Evolutionary conservation across 306 rosid species (phyloP).

Genomic region (Begonia loranthoides): DNA sequence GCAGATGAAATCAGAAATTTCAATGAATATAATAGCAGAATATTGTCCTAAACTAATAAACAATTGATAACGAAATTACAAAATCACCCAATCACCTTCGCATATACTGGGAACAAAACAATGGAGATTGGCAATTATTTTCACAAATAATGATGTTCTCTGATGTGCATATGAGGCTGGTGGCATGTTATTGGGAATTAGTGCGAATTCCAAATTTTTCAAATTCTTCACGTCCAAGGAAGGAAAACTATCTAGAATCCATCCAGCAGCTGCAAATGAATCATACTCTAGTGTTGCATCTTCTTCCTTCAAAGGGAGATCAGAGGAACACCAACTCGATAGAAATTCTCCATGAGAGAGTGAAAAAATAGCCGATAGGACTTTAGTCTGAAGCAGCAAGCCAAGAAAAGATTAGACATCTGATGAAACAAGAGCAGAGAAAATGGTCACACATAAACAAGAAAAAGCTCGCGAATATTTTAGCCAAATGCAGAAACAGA

Average conservation of each 20-base stretch:
- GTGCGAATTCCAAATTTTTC: constrained; percentile 38
- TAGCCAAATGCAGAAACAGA: no score
- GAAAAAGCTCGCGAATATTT: no score
- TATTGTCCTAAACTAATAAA: constrained; percentile 8
- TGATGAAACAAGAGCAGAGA: no score
- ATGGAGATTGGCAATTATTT: constrained; percentile 94
- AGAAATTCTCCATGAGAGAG: constrained; percentile 78
- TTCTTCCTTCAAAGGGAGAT: constrained; percentile 60
- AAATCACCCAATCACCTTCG: no score
- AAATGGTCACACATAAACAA: no score
- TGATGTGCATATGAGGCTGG: constrained; percentile 70
- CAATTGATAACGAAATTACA: no score
- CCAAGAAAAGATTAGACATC: no score
- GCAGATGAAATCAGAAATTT: constrained; percentile 23
- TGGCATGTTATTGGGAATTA: constrained; percentile 38
- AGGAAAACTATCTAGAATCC: constrained; percentile 80
- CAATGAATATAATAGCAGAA: constrained; percentile 12
- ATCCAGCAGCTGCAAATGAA: constrained; percentile 73
- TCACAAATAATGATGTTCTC: constrained; percentile 81
- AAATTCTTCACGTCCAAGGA: constrained; percentile 17
- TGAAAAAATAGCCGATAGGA: constrained; percentile 73
- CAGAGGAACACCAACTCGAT: constrained; percentile 90
- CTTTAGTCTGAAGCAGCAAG: constrained; percentile 90
- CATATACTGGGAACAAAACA: constrained; percentile 84
- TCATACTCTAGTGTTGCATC: constrained; percentile 72